Conservation (phyloP, 352 stramenopile species). For the Phytophthora cactorum region DNA sequence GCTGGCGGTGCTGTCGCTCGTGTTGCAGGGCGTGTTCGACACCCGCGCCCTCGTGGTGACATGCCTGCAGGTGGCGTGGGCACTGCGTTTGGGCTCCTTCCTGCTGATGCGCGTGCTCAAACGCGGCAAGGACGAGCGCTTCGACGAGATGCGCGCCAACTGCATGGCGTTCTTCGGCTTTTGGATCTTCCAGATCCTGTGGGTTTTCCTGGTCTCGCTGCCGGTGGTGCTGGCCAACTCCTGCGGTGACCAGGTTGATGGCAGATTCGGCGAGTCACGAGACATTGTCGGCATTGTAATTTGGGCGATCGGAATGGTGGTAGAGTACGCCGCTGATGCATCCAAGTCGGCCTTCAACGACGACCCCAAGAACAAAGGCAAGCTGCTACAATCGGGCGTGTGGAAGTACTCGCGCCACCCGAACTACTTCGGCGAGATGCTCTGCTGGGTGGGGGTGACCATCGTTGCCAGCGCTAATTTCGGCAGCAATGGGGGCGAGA, state of each 20-base stretch:
- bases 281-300: slow-evolving; percentile 56
- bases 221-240: slow-evolving; percentile 73
- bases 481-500: slow-evolving; percentile 27
- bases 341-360: slow-evolving; percentile 71
- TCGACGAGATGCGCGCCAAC: slow-evolving; percentile 76
- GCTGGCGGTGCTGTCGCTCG: slow-evolving; percentile 56
- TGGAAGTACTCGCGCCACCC: slow-evolving; percentile 92
- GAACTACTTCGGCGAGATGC: slow-evolving; percentile 94
- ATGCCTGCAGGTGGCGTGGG: slow-evolving; percentile 57
- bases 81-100: slow-evolving; percentile 68
- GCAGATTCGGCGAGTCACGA: slow-evolving; percentile 40
- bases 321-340: slow-evolving; percentile 66
- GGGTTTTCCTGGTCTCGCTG: slow-evolving; percentile 78
- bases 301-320: slow-evolving; percentile 58
- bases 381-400: slow-evolving; percentile 65
- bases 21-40: slow-evolving; percentile 50
- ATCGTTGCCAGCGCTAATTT: slow-evolving; percentile 53
- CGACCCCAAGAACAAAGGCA: slow-evolving; percentile 52
- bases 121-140: slow-evolving; percentile 75
- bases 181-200: slow-evolving; percentile 86
- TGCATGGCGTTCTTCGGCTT: slow-evolving; percentile 75
- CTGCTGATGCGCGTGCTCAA: slow-evolving; percentile 71
- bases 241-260: slow-evolving; percentile 26
- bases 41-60: slow-evolving; percentile 60
- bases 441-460: slow-evolving; percentile 84